A percentile compares a stretch with the other conserved stretches of the same genome.
Evolutionary conservation across 352 stramenopile species (phyloP).

Genomic region (Phytopythium sindhum): DNA sequence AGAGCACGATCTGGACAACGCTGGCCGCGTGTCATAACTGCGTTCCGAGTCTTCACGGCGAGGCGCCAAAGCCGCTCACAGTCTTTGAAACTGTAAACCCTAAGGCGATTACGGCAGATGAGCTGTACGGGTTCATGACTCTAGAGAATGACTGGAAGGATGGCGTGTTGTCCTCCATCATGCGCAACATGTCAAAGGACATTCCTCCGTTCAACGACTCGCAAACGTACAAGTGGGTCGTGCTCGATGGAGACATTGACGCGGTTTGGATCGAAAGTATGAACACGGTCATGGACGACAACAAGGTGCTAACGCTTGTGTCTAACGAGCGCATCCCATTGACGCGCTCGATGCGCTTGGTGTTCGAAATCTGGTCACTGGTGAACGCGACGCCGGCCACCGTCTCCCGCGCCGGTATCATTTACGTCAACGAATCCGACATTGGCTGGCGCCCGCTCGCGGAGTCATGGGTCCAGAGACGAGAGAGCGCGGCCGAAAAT

Average conservation of each 20-base stretch:
- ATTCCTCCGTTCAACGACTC: constrained; percentile 77
- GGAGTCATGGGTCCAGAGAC: constrained; percentile 90
- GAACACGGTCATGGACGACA: constrained; percentile 91
- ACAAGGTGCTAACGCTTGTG: constrained; percentile 95
- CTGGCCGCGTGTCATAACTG: constrained; percentile 82
- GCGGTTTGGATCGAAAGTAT: constrained; percentile 94
- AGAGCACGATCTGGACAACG: constrained; percentile 95
- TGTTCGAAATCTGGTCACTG: constrained; percentile 97
- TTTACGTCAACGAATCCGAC: constrained; percentile 93
- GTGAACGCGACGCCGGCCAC: constrained; percentile 95
- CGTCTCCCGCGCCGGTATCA: constrained; percentile 95
- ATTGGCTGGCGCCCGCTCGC: constrained; percentile 94
- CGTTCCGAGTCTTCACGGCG: constrained; percentile 23
- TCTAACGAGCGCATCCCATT: constrained; percentile 97
- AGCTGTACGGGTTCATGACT: constrained; percentile 96
- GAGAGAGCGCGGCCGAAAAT: constrained; percentile 79
- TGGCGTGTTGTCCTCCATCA: constrained; percentile 94
- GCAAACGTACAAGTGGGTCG: constrained; percentile 89
- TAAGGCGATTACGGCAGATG: constrained; percentile 91
- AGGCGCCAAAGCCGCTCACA: constrained; percentile 86
- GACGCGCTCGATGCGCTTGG: constrained; percentile 94
- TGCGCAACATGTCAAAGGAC: constrained; percentile 97
- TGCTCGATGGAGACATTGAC: constrained; percentile 94
- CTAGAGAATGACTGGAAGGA: constrained; percentile 98
- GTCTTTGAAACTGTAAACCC: constrained; percentile 95